These are phyloP conservation scores for Mallotus nudiflorus DNA, from an alignment of 345 rosid genomes.

Conservation along the genomic window DNA sequence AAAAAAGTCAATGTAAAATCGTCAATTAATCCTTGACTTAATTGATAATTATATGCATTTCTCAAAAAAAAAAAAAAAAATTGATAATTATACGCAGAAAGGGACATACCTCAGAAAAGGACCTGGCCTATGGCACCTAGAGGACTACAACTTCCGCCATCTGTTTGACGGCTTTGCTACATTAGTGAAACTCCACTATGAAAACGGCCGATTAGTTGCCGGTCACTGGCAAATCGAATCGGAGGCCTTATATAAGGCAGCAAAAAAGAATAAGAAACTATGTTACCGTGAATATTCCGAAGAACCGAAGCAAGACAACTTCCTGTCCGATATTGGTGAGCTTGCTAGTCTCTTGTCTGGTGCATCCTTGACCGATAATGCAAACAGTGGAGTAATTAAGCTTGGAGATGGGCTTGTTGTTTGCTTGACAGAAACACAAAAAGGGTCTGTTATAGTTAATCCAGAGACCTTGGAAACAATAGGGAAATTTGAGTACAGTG, in stretches of 20 bases:
- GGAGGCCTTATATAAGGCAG: constrained; percentile 84
- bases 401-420: constrained; percentile 90
- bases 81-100: constrained; percentile 66
- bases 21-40: neutral
- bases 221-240: constrained; percentile 90
- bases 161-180: constrained; percentile 94
- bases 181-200: constrained; percentile 65
- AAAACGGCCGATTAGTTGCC: constrained; percentile 57
- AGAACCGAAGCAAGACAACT: constrained; percentile 59
- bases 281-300: constrained; percentile 96
- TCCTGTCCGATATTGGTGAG: constrained; percentile 65
- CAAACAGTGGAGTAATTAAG: constrained; percentile 80
- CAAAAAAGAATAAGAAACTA: constrained; percentile 58
- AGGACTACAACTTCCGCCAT: constrained; percentile 81
- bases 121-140: constrained; percentile 89
- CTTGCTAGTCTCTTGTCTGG: constrained; percentile 79
- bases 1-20: too few relatives aligned
- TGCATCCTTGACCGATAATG: constrained; percentile 82
- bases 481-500: constrained; percentile 72
- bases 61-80: too few relatives aligned
- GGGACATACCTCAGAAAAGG: constrained; percentile 95
- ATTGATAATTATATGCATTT: too few relatives aligned
- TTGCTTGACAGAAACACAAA: constrained; percentile 90
- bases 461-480: constrained; percentile 67
- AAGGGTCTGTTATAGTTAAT: constrained; percentile 75